phyloP scores from a whole-genome alignment of 345 rosid genomes.

The Arabis hirsuta region DNA sequence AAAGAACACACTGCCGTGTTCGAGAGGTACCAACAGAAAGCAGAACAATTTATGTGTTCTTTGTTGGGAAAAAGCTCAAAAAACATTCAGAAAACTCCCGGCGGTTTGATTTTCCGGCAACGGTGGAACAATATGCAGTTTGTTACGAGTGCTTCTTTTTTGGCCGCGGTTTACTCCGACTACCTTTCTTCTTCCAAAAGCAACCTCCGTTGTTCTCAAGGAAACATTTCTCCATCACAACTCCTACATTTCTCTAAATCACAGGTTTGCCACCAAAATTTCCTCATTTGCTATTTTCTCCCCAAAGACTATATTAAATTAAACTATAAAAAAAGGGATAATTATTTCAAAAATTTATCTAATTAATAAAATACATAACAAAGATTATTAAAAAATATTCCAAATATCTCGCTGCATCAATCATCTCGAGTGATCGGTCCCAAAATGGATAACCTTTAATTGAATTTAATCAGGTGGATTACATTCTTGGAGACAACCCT shows the following conservation, averaged over 20 bases:
- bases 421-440: not conserved
- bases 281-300: not conserved
- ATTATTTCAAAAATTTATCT: too few relatives aligned
- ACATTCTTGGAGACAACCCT: slow-evolving; percentile 95
- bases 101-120: slow-evolving; percentile 87
- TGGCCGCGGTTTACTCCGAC: slow-evolving; percentile 72
- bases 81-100: slow-evolving; percentile 75
- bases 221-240: slow-evolving; percentile 48
- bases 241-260: slow-evolving; percentile 84
- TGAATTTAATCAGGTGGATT: slow-evolving; percentile 62
- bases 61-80: slow-evolving; percentile 71
- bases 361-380: too few relatives aligned
- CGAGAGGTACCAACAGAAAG: slow-evolving; percentile 76
- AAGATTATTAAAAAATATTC: too few relatives aligned
- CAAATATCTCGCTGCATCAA: too few relatives aligned
- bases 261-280: slow-evolving; percentile 53
- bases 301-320: not conserved
- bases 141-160: slow-evolving; percentile 78
- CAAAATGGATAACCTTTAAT: not conserved
- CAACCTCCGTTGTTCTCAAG: slow-evolving; percentile 37
- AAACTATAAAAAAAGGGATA: too few relatives aligned
- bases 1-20: slow-evolving; percentile 61
- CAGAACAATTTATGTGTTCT: slow-evolving; percentile 83
- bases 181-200: slow-evolving; percentile 62
- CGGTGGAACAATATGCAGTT: slow-evolving; percentile 97